Evolutionary conservation across 192 early-diverging fungal species (phyloP), one percentile per base, ranked within the genome.

Genomic region (Endogone sp.): DNA sequence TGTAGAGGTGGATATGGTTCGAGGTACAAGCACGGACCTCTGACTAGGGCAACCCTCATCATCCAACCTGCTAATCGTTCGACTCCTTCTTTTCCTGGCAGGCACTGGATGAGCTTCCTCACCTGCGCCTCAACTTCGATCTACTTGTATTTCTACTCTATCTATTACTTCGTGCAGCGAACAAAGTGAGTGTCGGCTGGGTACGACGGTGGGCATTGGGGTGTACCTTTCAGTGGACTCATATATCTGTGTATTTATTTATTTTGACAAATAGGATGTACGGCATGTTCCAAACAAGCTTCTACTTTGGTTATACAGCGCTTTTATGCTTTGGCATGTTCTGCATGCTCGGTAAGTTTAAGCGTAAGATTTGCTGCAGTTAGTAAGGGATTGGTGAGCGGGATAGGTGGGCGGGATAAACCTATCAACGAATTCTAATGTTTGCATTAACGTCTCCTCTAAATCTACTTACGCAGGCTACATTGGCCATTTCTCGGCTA

Each of bases 231-330:
- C 22, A 37, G 10, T 22, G 3, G 21, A 24, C 31, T 1, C 3
- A 3, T 20, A 37, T 65, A 2, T 30, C 8, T 64, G 44, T 60
- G n/a, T n/a, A n/a, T n/a, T n/a, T n/a, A n/a, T n/a, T n/a, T n/a
- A n/a, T n/a, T n/a, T n/a, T n/a, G n/a, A n/a, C n/a, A n/a, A n/a
- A 25, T 69, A 93, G 89, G 78, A 93, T 93, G 92, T 82, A 88
- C 70, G 92, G 92, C 3, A 62, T 86, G 16, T 91, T 93, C 71
- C 92, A 93, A 67, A 84, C 88, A 10, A 85, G 83, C 22, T 93
- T 90, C 72, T 93, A 91, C 72, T 93, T 93, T 82, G 91, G 90
- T 58, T 91, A 93, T 65, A 91, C 87, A 2, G 86, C 75, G 2
- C 65, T 93, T 65, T 73, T 83, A 16, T 90, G 90, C 61, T 77